Conservation (phyloP, 305 asterid genomes). For the Solanum chacoense region DNA sequence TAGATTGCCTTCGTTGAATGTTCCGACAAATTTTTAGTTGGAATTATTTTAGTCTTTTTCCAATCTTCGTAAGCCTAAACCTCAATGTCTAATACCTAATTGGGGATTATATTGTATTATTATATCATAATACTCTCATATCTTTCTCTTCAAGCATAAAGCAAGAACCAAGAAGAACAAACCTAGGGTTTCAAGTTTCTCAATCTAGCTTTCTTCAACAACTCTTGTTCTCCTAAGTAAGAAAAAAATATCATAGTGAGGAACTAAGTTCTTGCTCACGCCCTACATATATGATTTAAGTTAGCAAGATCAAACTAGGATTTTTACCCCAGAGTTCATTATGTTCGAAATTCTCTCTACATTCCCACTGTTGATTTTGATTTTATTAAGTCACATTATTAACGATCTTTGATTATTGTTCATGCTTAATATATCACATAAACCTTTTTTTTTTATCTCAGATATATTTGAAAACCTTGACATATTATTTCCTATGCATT, state of each 20-base stretch:
- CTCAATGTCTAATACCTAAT: too few species aligned
- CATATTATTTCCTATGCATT: neutral
- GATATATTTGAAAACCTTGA: neutral
- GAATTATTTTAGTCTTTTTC: too few species aligned
- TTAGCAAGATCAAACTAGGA: neutral
- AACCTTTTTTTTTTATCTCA: neutral
- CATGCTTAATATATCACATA: neutral
- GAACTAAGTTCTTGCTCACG: neutral
- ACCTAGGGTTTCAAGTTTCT: neutral
- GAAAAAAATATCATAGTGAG: neutral
- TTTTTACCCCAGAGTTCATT: neutral
- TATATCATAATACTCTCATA: neutral
- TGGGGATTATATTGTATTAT: too few species aligned
- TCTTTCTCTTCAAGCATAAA: neutral
- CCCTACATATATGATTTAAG: neutral
- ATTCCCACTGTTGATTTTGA: neutral
- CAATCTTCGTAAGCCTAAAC: too few species aligned
- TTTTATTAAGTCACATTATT: neutral
- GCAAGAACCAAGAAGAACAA: neutral
- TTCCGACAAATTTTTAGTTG: neutral
- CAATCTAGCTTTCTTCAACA: neutral
- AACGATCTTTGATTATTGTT: neutral
- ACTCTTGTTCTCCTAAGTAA: neutral
- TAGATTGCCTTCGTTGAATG: neutral
- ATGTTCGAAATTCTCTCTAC: neutral